Percentiles rank a stretch among this genome's conserved stretches.
Evolutionary conservation across 208 protist genomes (phyloP).

Genomic region (Herpetomonas tarakana): DNA sequence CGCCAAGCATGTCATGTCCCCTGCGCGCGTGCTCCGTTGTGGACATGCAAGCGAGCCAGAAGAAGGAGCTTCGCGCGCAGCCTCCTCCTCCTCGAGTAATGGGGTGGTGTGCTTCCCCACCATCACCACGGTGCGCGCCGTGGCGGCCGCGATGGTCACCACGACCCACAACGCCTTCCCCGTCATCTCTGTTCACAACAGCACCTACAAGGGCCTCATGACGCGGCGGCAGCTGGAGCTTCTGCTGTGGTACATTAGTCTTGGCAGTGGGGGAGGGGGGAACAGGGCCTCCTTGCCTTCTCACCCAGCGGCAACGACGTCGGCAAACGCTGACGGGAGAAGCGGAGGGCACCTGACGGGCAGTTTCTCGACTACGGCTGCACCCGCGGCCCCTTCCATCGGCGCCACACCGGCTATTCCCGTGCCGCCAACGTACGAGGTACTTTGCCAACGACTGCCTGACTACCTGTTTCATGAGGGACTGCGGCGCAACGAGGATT

Average conservation of each 20-base stretch:
- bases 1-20: conserved; percentile 43
- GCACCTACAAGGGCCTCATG: conserved; percentile 51
- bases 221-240: conserved; percentile 36
- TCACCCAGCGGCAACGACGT: too few species aligned
- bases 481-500: not conserved
- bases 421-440: not conserved
- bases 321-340: too few species aligned
- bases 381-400: too few species aligned
- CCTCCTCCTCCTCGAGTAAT: not conserved
- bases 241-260: conserved; percentile 45
- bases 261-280: conserved; percentile 17
- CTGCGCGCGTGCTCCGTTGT: too few species aligned
- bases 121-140: conserved; percentile 28
- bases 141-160: conserved; percentile 22
- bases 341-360: too few species aligned
- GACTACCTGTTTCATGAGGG: not conserved
- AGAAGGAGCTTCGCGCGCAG: not conserved
- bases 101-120: conserved; percentile 32
- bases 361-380: too few species aligned
- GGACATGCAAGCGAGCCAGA: too few species aligned
- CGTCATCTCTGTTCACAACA: conserved; percentile 39
- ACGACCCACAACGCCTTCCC: conserved; percentile 50
- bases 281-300: too few species aligned
- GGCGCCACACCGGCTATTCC: not conserved
- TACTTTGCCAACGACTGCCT: not conserved